These are phyloP conservation scores for Lojkania enalia DNA, from an alignment of 2,329 filamentous ascomycete species.

Conservation along the genomic window DNA sequence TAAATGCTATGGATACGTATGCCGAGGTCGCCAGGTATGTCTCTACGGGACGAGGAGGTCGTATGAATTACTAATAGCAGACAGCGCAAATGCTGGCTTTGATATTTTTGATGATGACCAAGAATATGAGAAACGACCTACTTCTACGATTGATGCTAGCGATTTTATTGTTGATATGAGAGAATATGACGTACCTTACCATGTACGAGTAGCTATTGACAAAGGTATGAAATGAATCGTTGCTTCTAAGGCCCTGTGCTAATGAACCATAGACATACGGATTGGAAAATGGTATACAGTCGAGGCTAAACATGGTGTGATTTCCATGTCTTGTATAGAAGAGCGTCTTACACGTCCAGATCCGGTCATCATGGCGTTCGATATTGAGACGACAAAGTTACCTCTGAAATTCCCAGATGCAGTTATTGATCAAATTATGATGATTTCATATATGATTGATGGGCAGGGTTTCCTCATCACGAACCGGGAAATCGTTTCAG, in stretches of 20 bases:
- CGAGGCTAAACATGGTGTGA: conserved; percentile 87
- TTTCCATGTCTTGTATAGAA: conserved; percentile 81
- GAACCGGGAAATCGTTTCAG: conserved; percentile 94
- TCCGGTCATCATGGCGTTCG: conserved; percentile 97
- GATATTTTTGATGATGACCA: conserved; percentile 95
- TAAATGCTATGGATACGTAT: conserved; percentile 97
- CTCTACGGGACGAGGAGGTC: conserved; percentile 6
- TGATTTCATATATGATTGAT: conserved; percentile 99
- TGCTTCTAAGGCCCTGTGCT: conserved; percentile 8
- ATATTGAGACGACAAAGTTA: conserved; percentile 96
- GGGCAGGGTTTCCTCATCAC: conserved; percentile 97
- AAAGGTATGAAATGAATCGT: conserved; percentile 60
- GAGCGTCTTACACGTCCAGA: conserved; percentile 89
- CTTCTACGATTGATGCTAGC: conserved; percentile 82
- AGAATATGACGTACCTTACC: conserved; percentile 99
- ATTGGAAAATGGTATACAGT: conserved; percentile 98
- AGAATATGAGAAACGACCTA: conserved; percentile 78
- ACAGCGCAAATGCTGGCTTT: conserved; percentile 75
- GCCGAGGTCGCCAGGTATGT: conserved; percentile 88
- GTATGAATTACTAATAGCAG: conserved; percentile 19
- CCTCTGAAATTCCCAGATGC: conserved; percentile 97
- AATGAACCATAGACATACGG: conserved; percentile 70
- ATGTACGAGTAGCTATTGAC: conserved; percentile 98
- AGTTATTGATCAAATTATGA: conserved; percentile 96
- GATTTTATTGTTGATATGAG: conserved; percentile 98